phyloP scores from a whole-genome alignment of 495 filamentous ascomycete species.

The Neurospora sp. region DNA sequence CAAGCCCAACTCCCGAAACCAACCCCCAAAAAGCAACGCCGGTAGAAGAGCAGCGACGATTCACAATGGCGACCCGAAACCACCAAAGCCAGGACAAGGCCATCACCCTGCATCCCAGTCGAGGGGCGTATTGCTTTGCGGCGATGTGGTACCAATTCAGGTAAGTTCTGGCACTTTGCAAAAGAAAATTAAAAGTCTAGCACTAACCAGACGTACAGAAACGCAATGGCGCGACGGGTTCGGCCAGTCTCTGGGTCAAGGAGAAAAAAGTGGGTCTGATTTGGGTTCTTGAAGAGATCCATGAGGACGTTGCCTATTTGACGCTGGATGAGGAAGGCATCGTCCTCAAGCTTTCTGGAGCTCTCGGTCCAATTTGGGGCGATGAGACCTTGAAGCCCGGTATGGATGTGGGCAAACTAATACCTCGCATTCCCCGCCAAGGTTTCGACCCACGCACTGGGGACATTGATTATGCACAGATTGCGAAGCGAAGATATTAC shows the following conservation, averaged over 20 bases:
- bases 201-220: conserved; percentile 46
- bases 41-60: conserved; percentile 57
- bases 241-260: conserved; percentile 95
- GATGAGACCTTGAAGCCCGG: conserved; percentile 52
- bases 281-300: conserved; percentile 96
- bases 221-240: conserved; percentile 79
- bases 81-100: conserved; percentile 37
- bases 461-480: conserved; percentile 59
- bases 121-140: conserved; percentile 85
- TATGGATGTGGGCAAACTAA: conserved; percentile 59
- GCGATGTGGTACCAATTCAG: conserved; percentile 87
- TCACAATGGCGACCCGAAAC: conserved; percentile 61
- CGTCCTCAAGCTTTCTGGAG: conserved; percentile 56
- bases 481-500: conserved; percentile 63
- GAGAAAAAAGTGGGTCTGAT: conserved; percentile 90
- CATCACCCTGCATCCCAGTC: conserved; percentile 62
- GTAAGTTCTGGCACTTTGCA: conserved; percentile 1
- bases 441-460: conserved; percentile 51
- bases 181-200: not conserved
- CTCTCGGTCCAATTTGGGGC: conserved; percentile 71
- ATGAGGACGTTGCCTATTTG: conserved; percentile 77
- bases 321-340: conserved; percentile 62
- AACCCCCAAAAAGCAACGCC: conserved; percentile 28
- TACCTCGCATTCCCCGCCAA: conserved; percentile 72
- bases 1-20: conserved; percentile 68